Conservation (phyloP, 768 basidiomycete species). For the Agaricus bisporus region DNA sequence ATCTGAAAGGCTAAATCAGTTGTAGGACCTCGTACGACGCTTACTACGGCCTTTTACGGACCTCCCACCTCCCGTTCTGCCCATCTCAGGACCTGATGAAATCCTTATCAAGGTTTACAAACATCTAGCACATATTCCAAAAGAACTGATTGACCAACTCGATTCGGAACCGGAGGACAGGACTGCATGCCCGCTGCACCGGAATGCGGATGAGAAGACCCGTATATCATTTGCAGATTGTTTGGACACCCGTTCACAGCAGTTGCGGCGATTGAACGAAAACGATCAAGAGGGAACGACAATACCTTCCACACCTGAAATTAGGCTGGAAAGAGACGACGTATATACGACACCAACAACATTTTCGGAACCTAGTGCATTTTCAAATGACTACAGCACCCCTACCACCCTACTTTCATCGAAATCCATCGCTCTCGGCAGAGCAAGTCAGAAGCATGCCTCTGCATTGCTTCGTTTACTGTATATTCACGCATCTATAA, state of each 20-base stretch:
- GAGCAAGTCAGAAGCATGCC: constrained; percentile 52
- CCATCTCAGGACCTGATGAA: constrained; percentile 37
- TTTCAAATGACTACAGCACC: constrained; percentile 17
- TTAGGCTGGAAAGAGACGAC: constrained; percentile 25
- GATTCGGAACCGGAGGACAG: constrained; percentile 45
- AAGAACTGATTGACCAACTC: constrained; percentile 41
- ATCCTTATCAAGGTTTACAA: constrained; percentile 44
- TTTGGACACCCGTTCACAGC: constrained; percentile 47
- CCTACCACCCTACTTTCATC: constrained; percentile 41
- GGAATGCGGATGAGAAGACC: constrained; percentile 36
- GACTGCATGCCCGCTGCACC: constrained; percentile 44
- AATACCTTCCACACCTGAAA: constrained; percentile 29
- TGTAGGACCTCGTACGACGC: constrained; percentile 63
- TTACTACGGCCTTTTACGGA: constrained; percentile 49
- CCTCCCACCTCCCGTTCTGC: constrained; percentile 32
- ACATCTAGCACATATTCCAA: constrained; percentile 51
- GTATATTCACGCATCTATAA: constrained; percentile 64
- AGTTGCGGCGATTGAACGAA: constrained; percentile 29
- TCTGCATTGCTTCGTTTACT: constrained; percentile 64
- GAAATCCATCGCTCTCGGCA: constrained; percentile 35
- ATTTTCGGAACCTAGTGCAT: constrained; percentile 28
- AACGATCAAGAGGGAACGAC: constrained; percentile 28
- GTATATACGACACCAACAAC: constrained; percentile 24
- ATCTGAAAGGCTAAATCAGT: not conserved
- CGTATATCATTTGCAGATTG: constrained; percentile 42